Evolutionary conservation across 2,329 filamentous ascomycete species (phyloP), one percentile per base, ranked within the genome.

Genomic region (Pseudonectria foliicola): DNA sequence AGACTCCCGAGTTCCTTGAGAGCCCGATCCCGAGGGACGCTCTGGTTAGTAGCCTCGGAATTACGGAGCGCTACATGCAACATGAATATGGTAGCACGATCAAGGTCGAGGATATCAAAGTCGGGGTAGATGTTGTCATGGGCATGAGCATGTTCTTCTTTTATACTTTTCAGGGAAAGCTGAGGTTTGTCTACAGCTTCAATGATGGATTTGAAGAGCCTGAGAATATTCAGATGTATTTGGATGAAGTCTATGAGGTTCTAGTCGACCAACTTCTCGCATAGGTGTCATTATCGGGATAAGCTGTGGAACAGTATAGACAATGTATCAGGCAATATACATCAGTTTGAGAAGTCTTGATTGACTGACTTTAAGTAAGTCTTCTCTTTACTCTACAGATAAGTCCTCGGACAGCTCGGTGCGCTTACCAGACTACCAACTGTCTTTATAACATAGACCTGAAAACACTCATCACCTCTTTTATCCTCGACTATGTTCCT

Each of bases 131-230:
- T 26, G 40, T 54, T 10, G 44, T 53, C 2, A 32, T 50, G 27
- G 50, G 50, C 25, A 50, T 49, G 44, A 52, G 43, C 16, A 47
- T 50, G 41, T 45, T 53, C 31, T 31, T 50, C 4, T n/a, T n/a
- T n/a, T 53, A 50, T 27, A 54, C 48, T 1, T 49, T 51, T 33
- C 38, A 39, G 7, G 48, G 45, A 23, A 40, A 45, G 27, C 35
- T 56, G 25, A 43, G 46, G 13, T 34, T 54, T 5, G 40, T 46
- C 7, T 49, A 53, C 18, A 41, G 40, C 30, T 53, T 53, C 30
- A 55, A 55, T 28, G 48, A 56, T 27, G 49, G 44, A 4, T 53
- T 39, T 13, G 31, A 45, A 25, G 32, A 39, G 13, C 18, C 12
- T 4, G n/a, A 29, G 11, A 31, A 40, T 28, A 40, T 39, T n/a